Percentiles rank a stretch among this genome's conserved stretches.
These are phyloP conservation scores for Tolypocladium sp. DNA, from an alignment of 2,329 filamentous ascomycete genomes.

Conservation along the genomic window DNA sequence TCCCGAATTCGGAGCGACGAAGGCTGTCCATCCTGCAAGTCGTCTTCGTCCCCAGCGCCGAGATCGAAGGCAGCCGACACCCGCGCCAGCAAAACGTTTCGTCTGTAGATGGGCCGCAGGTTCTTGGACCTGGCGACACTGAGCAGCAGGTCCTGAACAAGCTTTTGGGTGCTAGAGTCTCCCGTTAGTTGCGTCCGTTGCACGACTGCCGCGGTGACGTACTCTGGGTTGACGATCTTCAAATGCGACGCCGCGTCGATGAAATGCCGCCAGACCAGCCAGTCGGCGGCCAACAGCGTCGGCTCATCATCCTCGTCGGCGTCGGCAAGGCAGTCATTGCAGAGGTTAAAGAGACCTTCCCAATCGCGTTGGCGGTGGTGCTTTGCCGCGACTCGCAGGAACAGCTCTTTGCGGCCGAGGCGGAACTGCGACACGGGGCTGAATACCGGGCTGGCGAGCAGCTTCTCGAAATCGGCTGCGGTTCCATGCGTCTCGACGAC, in stretches of 20 bases:
- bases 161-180: slow-evolving; percentile 12
- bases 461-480: slow-evolving; percentile 28
- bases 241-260: slow-evolving; percentile 27
- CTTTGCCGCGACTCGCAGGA: slow-evolving; percentile 29
- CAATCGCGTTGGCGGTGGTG: slow-evolving; percentile 31
- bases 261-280: slow-evolving; percentile 28
- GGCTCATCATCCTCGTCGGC: slow-evolving; percentile 26
- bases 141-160: slow-evolving; percentile 20
- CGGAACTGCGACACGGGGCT: slow-evolving; percentile 34
- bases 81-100: slow-evolving; percentile 28
- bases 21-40: slow-evolving; percentile 16
- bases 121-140: slow-evolving; percentile 17
- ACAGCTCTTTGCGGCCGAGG: slow-evolving; percentile 36
- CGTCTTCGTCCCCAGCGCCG: slow-evolving; percentile 15
- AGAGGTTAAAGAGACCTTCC: slow-evolving; percentile 32
- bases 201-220: slow-evolving; percentile 3
- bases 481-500: slow-evolving; percentile 34
- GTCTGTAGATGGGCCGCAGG: slow-evolving; percentile 27
- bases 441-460: slow-evolving; percentile 27
- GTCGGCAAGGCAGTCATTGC: slow-evolving; percentile 30
- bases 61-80: slow-evolving; percentile 28
- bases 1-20: slow-evolving; percentile 21
- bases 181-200: slow-evolving; percentile 3
- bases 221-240: slow-evolving; percentile 22
- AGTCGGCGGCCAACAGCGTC: slow-evolving; percentile 36